A percentile compares a stretch with the other conserved stretches of the same genome.
Evolutionary conservation across 371 early-diverging fungal species (phyloP).

Genomic region (Mucor mucedo): DNA sequence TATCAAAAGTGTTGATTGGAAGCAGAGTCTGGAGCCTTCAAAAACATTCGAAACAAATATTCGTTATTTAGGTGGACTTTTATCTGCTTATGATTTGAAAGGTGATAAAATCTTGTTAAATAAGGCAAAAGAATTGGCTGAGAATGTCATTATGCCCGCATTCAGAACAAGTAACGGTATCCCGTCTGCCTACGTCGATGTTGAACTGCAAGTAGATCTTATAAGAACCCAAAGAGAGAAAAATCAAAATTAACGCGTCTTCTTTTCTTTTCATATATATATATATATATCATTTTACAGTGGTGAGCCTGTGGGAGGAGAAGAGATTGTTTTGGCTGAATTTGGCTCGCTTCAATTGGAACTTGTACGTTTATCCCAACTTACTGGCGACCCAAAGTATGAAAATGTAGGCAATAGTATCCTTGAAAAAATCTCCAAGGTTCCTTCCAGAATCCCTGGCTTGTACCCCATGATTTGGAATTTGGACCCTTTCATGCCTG

Average conservation of each 20-base stretch:
- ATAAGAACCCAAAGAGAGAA: slow-evolving; percentile 18
- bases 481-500: slow-evolving; percentile 37
- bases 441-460: slow-evolving; percentile 62
- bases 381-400: slow-evolving; percentile 77
- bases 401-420: slow-evolving; percentile 68
- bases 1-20: slow-evolving; percentile 56
- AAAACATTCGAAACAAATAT: slow-evolving; percentile 81
- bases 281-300: slow-evolving; percentile 17
- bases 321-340: slow-evolving; percentile 76
- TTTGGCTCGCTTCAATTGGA: slow-evolving; percentile 90
- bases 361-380: slow-evolving; percentile 77
- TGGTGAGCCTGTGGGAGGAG: slow-evolving; percentile 23
- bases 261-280: slow-evolving; percentile 8
- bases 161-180: slow-evolving; percentile 69
- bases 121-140: slow-evolving; percentile 36
- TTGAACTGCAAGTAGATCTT: slow-evolving; percentile 27
- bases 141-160: slow-evolving; percentile 48
- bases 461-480: slow-evolving; percentile 74
- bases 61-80: slow-evolving; percentile 76
- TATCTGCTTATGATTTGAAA: slow-evolving; percentile 65
- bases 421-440: slow-evolving; percentile 57
- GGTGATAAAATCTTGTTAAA: slow-evolving; percentile 63
- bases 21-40: slow-evolving; percentile 22
- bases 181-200: slow-evolving; percentile 77
- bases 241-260: neutral